Percentiles rank a stretch among this genome's conserved stretches.
Conservation (phyloP, 148 eudicot species). For the Mesembryanthemum crystallinum region DNA sequence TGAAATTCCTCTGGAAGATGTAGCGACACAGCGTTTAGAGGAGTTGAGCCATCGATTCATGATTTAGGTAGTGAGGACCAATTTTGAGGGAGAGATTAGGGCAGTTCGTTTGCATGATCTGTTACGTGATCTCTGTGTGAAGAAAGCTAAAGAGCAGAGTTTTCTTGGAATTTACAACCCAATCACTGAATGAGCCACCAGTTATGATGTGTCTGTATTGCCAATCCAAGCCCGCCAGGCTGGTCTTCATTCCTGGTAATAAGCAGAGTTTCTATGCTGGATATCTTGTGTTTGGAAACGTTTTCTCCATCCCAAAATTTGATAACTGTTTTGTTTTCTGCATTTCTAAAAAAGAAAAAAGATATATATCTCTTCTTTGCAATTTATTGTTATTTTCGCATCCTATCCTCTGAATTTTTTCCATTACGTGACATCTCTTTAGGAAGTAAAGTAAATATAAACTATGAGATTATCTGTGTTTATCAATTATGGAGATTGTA, state of each 20-base stretch:
- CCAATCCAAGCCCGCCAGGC: conserved; percentile 8
- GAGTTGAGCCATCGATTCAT: conserved; percentile 28
- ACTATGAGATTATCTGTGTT: too few relatives aligned
- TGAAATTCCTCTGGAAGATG: background rate
- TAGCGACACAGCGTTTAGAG: conserved; percentile 10
- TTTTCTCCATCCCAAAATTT: too few relatives aligned
- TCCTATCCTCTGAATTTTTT: too few relatives aligned
- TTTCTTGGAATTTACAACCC: conserved; percentile 24
- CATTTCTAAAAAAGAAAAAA: too few relatives aligned
- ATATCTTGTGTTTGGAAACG: too few relatives aligned
- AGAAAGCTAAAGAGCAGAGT: conserved; percentile 26
- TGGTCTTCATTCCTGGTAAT: conserved; percentile 28
- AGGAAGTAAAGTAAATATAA: too few relatives aligned
- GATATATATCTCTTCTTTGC: too few relatives aligned
- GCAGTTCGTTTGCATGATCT: conserved; percentile 26
- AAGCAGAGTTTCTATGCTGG: too few relatives aligned
- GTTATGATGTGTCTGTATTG: background rate
- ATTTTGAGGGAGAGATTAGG: conserved; percentile 20
- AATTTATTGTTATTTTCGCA: too few relatives aligned
- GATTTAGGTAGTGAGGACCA: conserved; percentile 27
- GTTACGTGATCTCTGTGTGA: conserved; percentile 32
- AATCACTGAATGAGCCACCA: background rate
- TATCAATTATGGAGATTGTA: too few relatives aligned
- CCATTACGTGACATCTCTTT: too few relatives aligned
- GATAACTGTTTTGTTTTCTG: too few relatives aligned